Evolutionary conservation across 129 eudicot genomes (phyloP), one percentile per base, ranked within the genome.

Genomic region (Ambrosia trifida): DNA sequence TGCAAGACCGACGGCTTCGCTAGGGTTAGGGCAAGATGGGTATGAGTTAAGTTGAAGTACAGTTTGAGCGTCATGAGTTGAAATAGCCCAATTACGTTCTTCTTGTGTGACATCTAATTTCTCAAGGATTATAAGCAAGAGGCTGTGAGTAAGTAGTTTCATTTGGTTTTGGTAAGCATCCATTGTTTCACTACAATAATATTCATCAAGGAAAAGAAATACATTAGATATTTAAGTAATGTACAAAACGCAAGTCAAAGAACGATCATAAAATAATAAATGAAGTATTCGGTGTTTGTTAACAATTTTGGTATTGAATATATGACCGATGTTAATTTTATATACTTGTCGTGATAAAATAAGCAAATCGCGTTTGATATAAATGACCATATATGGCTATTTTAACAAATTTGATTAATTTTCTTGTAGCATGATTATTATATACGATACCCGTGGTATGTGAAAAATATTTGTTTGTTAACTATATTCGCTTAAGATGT

Each of bases 41-140:
- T 89, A 92, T 0, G 91, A 89, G 70, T 92, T 92, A 4, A 89
- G 87, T 67, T 89, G 96, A 43, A 92, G 75, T n/a, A 87, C 85
- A 7, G 78, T 80, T 32, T 69, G 76, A 12, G 81, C 76, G 47
- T 67, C 75, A 31, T 62, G 30, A 7, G 51, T 30, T 45, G 84
- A 80, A 35, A 63, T 32, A 66, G 80, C 80, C 79, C 81, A 82
- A 2, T 57, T 24, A 10, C 62, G 56, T 40, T 72, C 83, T 56
- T 82, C 78, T 63, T 83, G 69, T 7, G 87, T 45, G 43, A 76
- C 58, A 46, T 70, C 74, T 14, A 88, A 43, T 64, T 86, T 81
- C 65, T 66, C 64, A 30, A 88, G 83, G 69, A 89, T 81, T 17
- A 79, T 50, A 47, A 31, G 70, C 67, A 91, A 43, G 38, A 91